Evolutionary conservation across 495 filamentous ascomycete species (phyloP), one percentile per base, ranked within the genome.

Genomic region (Xylaria intraflava): DNA sequence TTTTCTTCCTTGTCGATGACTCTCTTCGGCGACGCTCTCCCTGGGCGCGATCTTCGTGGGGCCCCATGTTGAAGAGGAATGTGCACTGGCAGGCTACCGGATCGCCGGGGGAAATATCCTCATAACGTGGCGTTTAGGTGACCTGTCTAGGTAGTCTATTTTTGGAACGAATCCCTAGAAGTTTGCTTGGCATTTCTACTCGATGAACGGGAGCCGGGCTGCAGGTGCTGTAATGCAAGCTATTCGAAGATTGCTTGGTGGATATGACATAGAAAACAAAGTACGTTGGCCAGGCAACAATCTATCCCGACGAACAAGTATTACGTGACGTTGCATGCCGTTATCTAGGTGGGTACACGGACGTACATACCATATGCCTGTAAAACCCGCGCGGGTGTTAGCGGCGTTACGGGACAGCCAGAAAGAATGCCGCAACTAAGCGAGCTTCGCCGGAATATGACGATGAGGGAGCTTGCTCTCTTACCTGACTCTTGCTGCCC

Each of bases 281-380:
- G 52, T 60, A 45, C 55, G 72, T 73, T 72, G 69, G 53, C 68
- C 33, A 57, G 69, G 64, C 69, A 75, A 75, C 72, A 52, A 59
- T 62, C 51, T n/a, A n/a, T n/a, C n/a, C n/a, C n/a, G n/a, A n/a
- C n/a, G n/a, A n/a, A n/a, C n/a, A n/a, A n/a, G n/a, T n/a, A n/a
- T n/a, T n/a, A n/a, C n/a, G n/a, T n/a, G n/a, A n/a, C n/a, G n/a
- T n/a, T n/a, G n/a, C n/a, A n/a, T n/a, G n/a, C n/a, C n/a, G n/a
- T n/a, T n/a, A n/a, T n/a, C n/a, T n/a, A n/a, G n/a, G n/a, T n/a
- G n/a, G n/a, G n/a, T n/a, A n/a, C n/a, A n/a, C n/a, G n/a, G n/a
- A n/a, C n/a, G 27, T 29, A 29, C 27, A 4, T 29, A 29, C 27
- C 27, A n/a, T 29, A 29, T 29, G 9, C 27, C 27, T 29, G 4